Base-by-base conservation (phyloP, 169 alveolate genomes). In the Cryptosporidium tyzzeri region DNA sequence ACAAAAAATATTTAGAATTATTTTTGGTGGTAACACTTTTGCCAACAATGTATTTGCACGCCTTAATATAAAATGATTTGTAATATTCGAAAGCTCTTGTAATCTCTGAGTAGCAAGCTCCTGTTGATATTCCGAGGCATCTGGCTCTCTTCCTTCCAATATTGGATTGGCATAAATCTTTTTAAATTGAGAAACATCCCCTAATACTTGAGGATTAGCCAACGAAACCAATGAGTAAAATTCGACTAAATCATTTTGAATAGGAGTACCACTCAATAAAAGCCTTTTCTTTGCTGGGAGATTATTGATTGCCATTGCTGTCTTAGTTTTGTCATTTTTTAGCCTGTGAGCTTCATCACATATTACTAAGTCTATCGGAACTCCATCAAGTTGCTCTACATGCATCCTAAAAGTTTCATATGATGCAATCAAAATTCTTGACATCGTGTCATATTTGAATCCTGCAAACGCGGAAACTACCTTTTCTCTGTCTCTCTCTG, bases 261-360 rank as follows among this genome's bases (percentile, higher is more conserved):
- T 96, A 8, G 98, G 98, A 29, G 98, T 96, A 33, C 98, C 98
- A 65, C 96, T 93, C 59, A 96, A 93, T 41, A 96, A 94, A 16
- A 96, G 93, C 44, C 98, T 94, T 91, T 93, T 96, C 51, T 95
- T 95, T 58, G 98, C 97, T 29, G 97, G 93, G 29, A 97, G 92
- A 45, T 93, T 86, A 70, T 94, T 91, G 50, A 98, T 94, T 31
- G 97, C 95, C 84, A 93, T 94, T 44, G 97, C 91, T 31, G 98
- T 97, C 91, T 94, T 95, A 23, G 98, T 96, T 48, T 93, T 95
- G 73, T 96, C 97, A 70, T 97, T 97, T 91, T 97, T 97, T 68
- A 97, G 93, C 51, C 96, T 95, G 84, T 97, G 99, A 21, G 99
- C 99, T 87, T 97, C 99, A 86, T 97, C 99, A 85, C 99, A 97